Evolutionary conservation across 257 asterid genomes (phyloP), one percentile per base, ranked within the genome.

Genomic region (Thymus mandschuricus): DNA sequence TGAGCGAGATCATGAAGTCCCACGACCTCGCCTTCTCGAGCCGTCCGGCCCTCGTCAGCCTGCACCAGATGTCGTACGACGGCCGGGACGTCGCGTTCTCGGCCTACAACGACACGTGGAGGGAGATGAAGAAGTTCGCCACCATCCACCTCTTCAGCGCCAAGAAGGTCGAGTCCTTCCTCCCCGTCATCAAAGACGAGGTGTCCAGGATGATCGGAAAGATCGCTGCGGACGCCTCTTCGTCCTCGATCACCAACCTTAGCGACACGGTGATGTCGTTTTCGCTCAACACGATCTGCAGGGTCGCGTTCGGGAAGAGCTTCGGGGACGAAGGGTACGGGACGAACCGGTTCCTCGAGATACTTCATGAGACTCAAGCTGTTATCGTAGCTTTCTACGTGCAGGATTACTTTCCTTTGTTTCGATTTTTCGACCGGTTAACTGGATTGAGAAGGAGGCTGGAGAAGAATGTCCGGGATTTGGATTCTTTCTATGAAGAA

Each of bases 351-450:
- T 75, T 78, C 21, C 9, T 10, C 46, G 63, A 51, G 3, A 59
- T 81, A 13, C 45, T 71, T 7, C 48, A 8, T 8, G 75, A 75
- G 4, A n/a, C 55, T 21, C 79, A 67, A 62, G 10, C 28, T 5
- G 8, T 75, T n/a, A 1, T 75, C 31, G 73, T 33, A 1, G 75
- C 66, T 0, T 51, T 75, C 28, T 81, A n/a, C 44, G 48, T 81
- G 59, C 44, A 41, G 30, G 85, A 81, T 61, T 71, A 60, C 46
- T 61, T 78, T 9, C 85, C 85, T 12, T 54, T 3, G 8, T 15
- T 81, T 9, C 60, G 83, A 28, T 78, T 81, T 79, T 9, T 81
- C 3, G 86, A 81, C 50, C 66, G n/a, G 2, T 3, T 81, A 2
- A 12, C 66, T 3, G 86, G 86, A 30, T 52, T 41, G 70, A 21